Evolutionary conservation across 345 rosid species (phyloP), one percentile per base, ranked within the genome.

Genomic region (Citrus cavaleriei): DNA sequence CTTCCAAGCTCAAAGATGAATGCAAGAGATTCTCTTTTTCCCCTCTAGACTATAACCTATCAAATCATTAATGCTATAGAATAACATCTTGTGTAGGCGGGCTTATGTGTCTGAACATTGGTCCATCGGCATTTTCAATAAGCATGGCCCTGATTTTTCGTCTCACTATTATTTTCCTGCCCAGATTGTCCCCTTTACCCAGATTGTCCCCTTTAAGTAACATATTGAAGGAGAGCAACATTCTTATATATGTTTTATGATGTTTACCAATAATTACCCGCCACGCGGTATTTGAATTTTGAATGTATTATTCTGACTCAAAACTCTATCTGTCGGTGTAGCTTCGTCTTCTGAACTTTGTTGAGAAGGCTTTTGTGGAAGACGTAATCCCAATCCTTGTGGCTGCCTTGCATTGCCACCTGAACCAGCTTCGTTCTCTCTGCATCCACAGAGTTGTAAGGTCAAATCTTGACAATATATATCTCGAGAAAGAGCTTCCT

Each of bases 341-440:
- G 90, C 84, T 86, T 46, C 87, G 24, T 25, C 89, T 89, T 68
- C 66, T 82, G 10, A 1, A 76, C 74, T 51, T 87, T 51, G 62
- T 87, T 6, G 83, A 72, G 66, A 82, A 84, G 81, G 90, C 86
- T 10, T 21, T 59, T 7, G 81, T 42, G 6, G 90, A 87, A 67
- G 89, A 89, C 32, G 78, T 85, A 3, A 77, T 89, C 72, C 85
- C 84, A 46, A 83, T 89, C 74, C 78, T 85, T 3, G 24, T 70
- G 59, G 85, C 70, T 55, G 87, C 90, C 24, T 84, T 51, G 55
- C 77, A 81, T 73, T 88, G 83, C 82, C 78, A 85, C 24, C 60
- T 78, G 21, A 57, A 37, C 27, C 86, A 76, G 67, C 87, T 85
- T 12, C 68, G 69, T 38, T 76, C 70, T 62, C 28, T 8, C 55